phyloP scores from a whole-genome alignment of 371 early-diverging fungal genomes.

The Catenaria anguillulae region DNA sequence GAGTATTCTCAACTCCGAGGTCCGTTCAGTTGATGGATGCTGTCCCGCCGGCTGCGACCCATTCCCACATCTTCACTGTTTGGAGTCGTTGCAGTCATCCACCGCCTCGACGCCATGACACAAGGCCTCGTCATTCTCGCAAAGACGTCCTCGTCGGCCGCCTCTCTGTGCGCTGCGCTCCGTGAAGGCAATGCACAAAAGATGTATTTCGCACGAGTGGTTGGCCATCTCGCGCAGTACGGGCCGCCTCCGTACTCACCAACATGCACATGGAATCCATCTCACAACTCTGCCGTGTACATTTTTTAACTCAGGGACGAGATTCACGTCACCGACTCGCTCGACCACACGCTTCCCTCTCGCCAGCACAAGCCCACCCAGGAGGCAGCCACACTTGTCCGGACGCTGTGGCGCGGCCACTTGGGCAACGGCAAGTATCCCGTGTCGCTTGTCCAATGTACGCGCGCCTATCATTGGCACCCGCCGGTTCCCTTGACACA shows the following conservation, averaged over 20 bases:
- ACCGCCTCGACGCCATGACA: constrained; percentile 5
- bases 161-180: background rate
- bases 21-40: too few species aligned
- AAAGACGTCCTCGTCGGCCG: background rate
- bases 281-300: background rate
- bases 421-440: background rate
- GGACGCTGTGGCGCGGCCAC: background rate
- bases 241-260: background rate
- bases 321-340: background rate
- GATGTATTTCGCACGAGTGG: background rate
- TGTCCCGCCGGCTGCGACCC: too few species aligned
- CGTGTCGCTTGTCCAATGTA: background rate
- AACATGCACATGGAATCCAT: accelerated
- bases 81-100: background rate
- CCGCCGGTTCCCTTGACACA: too few species aligned
- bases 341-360: background rate
- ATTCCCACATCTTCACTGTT: too few species aligned
- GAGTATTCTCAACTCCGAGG: too few species aligned
- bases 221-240: background rate
- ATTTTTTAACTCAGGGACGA: background rate
- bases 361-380: background rate
- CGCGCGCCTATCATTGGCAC: background rate
- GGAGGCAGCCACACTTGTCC: background rate
- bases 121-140: background rate
- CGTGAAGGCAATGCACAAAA: background rate